These are phyloP conservation scores for Chaetothyriales sp. DNA, from an alignment of 2,329 filamentous ascomycete species.

Conservation along the genomic window DNA sequence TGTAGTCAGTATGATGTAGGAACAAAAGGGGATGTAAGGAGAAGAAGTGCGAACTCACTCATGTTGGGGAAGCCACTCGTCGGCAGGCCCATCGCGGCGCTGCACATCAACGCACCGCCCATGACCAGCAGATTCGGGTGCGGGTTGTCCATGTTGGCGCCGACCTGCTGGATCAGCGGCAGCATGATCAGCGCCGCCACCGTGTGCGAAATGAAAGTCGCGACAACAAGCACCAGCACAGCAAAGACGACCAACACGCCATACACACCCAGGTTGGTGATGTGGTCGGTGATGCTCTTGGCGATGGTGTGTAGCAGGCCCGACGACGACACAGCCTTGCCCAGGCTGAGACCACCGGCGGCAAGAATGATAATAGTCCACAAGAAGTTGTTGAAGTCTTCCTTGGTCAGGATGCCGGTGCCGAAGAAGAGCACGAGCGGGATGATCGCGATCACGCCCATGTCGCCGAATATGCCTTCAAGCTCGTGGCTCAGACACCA, in stretches of 20 bases:
- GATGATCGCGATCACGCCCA: constrained; percentile 96
- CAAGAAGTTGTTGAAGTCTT: constrained; percentile 99
- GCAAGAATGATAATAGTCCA: constrained; percentile 98
- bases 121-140: constrained; percentile 93
- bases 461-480: constrained; percentile 79
- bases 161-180: constrained; percentile 76
- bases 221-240: constrained; percentile 70
- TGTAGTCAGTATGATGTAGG: not conserved
- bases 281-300: constrained; percentile 53
- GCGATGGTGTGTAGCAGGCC: constrained; percentile 84
- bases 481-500: constrained; percentile 91
- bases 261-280: constrained; percentile 70
- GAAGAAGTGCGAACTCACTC: constrained; percentile 52
- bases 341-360: constrained; percentile 78
- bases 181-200: constrained; percentile 91
- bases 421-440: constrained; percentile 94
- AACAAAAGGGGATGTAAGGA: not conserved
- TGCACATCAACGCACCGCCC: constrained; percentile 90
- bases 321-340: constrained; percentile 86
- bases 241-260: constrained; percentile 76
- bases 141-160: constrained; percentile 68
- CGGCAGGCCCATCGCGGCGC: constrained; percentile 89
- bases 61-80: constrained; percentile 98
- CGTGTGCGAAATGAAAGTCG: constrained; percentile 95
- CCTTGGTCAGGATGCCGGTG: constrained; percentile 87